Percentiles rank a stretch among this genome's conserved stretches.
These are phyloP conservation scores for Fistulinella cinereoalba DNA, from an alignment of 1,284 basidiomycete species.

Conservation along the genomic window DNA sequence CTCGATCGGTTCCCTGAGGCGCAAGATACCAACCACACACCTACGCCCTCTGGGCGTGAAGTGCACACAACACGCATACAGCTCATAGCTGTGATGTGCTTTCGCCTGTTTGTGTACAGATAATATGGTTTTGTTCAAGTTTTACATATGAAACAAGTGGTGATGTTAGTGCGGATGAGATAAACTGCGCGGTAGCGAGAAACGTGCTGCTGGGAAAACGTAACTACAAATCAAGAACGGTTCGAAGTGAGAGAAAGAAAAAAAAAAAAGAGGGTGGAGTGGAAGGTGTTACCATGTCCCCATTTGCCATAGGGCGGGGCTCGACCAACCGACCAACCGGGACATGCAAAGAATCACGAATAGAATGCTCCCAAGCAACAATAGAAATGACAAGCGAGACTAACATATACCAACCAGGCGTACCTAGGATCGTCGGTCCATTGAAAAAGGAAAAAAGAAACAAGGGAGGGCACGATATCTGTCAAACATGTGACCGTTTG, in stretches of 20 bases:
- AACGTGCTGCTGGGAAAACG: too few species aligned
- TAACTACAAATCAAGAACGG: too few species aligned
- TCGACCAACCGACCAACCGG: too few species aligned
- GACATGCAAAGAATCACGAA: too few species aligned
- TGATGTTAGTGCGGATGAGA: not conserved
- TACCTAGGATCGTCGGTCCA: not conserved
- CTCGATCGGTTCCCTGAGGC: not conserved
- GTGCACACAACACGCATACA: too few species aligned
- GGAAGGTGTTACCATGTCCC: not conserved
- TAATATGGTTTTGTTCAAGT: not conserved
- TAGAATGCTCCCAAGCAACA: not conserved
- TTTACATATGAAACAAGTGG: not conserved
- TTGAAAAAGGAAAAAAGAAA: not conserved
- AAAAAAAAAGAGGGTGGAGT: not conserved
- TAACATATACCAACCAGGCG: not conserved
- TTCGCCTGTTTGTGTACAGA: not conserved
- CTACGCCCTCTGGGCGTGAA: too few species aligned
- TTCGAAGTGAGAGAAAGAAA: not conserved
- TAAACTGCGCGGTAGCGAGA: too few species aligned
- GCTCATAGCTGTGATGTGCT: too few species aligned
- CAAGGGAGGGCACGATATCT: not conserved
- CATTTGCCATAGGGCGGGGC: not conserved
- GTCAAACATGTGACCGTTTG: too few species aligned
- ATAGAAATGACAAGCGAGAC: not conserved
- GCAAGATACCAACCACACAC: not conserved